Percentiles rank a stretch among this genome's conserved stretches.
phyloP scores from a whole-genome alignment of 768 basidiomycete species.

The Mycena rosella region DNA sequence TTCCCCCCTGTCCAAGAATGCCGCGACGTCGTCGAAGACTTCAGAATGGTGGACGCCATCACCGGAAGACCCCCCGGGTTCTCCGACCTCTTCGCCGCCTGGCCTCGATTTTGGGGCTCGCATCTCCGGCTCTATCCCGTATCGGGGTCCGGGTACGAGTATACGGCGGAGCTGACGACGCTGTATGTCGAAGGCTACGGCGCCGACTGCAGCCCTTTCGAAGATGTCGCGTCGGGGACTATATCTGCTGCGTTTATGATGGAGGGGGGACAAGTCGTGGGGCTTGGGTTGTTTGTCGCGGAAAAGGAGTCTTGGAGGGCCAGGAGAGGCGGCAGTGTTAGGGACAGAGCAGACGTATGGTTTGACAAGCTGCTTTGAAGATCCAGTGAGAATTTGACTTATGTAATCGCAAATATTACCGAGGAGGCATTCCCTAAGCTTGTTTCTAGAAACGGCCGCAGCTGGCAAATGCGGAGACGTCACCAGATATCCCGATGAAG shows the following conservation, averaged over 20 bases:
- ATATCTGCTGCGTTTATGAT: slow-evolving; percentile 42
- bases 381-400: too few relatives aligned
- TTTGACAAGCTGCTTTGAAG: slow-evolving; percentile 43
- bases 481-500: not conserved
- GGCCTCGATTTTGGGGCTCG: too few relatives aligned
- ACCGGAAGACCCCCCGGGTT: not conserved
- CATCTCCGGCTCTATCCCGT: too few relatives aligned
- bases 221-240: slow-evolving; percentile 15
- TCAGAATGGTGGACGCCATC: slow-evolving; percentile 42
- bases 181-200: slow-evolving; percentile 56
- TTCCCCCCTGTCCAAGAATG: slow-evolving; percentile 40
- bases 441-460: too few relatives aligned
- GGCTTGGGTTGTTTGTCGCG: slow-evolving; percentile 42
- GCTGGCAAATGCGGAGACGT: too few relatives aligned
- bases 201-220: slow-evolving; percentile 42
- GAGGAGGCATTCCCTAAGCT: too few relatives aligned
- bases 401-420: too few relatives aligned
- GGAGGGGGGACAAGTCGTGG: slow-evolving; percentile 43
- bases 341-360: slow-evolving; percentile 48
- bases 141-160: slow-evolving; percentile 33
- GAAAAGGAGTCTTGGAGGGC: slow-evolving; percentile 38
- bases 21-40: slow-evolving; percentile 41
- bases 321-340: too few relatives aligned
- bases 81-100: slow-evolving; percentile 43
- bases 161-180: slow-evolving; percentile 38